Percentiles rank a stretch among this genome's conserved stretches.
Conservation (phyloP, 441 rosid species). For the Melianthus villosus region DNA sequence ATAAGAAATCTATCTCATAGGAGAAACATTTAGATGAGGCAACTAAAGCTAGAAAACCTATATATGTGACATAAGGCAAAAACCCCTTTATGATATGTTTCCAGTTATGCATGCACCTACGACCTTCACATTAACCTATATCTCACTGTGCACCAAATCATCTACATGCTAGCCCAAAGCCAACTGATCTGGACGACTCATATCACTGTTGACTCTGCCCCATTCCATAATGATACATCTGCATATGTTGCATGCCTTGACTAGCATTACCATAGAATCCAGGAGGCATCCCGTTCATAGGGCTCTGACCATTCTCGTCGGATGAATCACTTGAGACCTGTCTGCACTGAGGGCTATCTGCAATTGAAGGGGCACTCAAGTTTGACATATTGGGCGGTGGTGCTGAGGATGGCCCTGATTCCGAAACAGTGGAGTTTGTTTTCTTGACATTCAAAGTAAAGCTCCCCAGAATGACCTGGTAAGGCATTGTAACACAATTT, state of each 20-base stretch:
- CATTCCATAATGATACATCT: slow-evolving; percentile 72
- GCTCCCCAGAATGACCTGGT: slow-evolving; percentile 77
- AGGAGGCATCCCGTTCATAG: slow-evolving; percentile 27
- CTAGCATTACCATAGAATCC: slow-evolving; percentile 31
- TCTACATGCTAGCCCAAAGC: no score
- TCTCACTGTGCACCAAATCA: no score
- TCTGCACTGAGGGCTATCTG: slow-evolving; percentile 49
- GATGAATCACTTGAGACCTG: slow-evolving; percentile 66
- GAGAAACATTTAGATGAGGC: no score
- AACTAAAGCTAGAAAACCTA: no score
- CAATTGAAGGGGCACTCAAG: slow-evolving; percentile 34
- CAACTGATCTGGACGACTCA: no score
- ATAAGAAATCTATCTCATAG: no score
- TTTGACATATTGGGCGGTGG: slow-evolving; percentile 37
- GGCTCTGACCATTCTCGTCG: slow-evolving; percentile 54
- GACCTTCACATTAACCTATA: no score
- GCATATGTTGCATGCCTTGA: slow-evolving; percentile 48
- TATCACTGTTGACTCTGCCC: no score
- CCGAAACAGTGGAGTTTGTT: slow-evolving; percentile 18
- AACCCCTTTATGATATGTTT: no score
- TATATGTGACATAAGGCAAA: no score
- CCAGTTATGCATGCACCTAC: no score
- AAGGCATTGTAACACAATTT: slow-evolving; percentile 1
- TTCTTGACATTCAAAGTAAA: slow-evolving; percentile 53
- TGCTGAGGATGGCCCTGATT: slow-evolving; percentile 31